Evolutionary conservation across 2,329 filamentous ascomycete genomes (phyloP), one percentile per base, ranked within the genome.

Genomic region (Dactylonectria estremocensis): DNA sequence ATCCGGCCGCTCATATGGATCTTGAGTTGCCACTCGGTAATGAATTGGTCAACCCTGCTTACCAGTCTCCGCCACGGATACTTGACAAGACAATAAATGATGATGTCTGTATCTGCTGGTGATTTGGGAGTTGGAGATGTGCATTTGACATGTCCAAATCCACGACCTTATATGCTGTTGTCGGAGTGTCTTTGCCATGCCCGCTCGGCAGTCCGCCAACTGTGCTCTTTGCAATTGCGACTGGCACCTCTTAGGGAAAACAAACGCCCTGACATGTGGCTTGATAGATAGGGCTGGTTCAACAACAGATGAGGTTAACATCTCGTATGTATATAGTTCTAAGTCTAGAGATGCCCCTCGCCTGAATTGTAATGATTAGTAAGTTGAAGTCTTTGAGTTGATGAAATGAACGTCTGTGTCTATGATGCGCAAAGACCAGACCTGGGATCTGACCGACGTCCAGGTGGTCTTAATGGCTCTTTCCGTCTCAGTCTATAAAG

Each of bases 1-100:
- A 43, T 31, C 55, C 20, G 28, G 55, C 55, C 24, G 55, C 55
- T 10, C 22, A 43, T 33, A 40, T 24, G 35, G 43, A 37, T 18
- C 9, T 58, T n/a, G 16, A 31, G 11, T 35, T 43, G 46, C 46
- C 20, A 5, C 22, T 49, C 11, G 7, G n/a, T 7, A 49, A 49
- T 28, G 46, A 13, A 1, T 20, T 13, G 22, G 9, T 3, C 20
- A 22, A 49, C 5, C 13, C 22, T 16, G 46, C 22, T 6, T 28
- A 28, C 24, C 46, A 49, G 10, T 13, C 20, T 28, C 8, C 20
- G 11, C 24, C 46, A 14, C 22, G 46, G 4, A 11, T 49, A 7
- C 13, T 49, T 49, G 46, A 24, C 4, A 20, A 49, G 20, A 28
- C 16, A 14, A 49, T 22, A 28, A 24, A 49, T 10, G 22, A 13